Evolutionary conservation across 2,329 filamentous ascomycete genomes (phyloP).

Genomic region (Scedosporium aurantiacum): DNA sequence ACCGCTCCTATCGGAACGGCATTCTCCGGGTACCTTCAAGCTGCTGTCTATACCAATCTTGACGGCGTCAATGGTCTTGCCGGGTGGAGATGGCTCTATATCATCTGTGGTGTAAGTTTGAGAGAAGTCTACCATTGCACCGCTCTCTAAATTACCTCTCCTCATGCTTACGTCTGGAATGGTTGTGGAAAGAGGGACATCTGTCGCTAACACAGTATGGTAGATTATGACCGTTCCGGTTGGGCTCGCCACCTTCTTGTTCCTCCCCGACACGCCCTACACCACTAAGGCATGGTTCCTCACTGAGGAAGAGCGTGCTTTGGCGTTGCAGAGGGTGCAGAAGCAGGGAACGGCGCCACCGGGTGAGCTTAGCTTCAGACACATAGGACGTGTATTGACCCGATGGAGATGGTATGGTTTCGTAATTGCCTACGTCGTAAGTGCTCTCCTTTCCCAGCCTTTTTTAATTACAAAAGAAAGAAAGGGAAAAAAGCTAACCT

Average conservation of each 20-base stretch:
- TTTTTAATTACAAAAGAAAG: not conserved
- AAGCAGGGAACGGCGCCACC: conserved; percentile 3
- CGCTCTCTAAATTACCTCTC: no score
- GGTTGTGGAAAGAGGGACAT: not conserved
- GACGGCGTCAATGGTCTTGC: conserved; percentile 21
- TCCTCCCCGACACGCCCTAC: conserved; percentile 33
- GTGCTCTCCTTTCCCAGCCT: not conserved
- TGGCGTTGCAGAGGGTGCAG: not conserved
- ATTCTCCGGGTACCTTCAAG: conserved; percentile 24
- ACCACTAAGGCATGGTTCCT: conserved; percentile 4
- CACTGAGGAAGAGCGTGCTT: conserved; percentile 2
- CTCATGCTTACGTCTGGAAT: not conserved
- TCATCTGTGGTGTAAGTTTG: conserved; percentile 9
- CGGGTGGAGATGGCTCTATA: conserved; percentile 27
- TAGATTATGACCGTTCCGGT: conserved; percentile 18
- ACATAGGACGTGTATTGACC: not conserved
- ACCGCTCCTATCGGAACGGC: conserved; percentile 37
- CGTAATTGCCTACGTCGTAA: conserved; percentile 4
- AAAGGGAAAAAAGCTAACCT: conserved; percentile 22
- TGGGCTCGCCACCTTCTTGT: conserved; percentile 30
- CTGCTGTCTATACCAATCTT: conserved; percentile 16
- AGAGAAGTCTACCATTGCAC: not conserved
- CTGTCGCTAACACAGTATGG: not conserved
- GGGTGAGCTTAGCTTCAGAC: not conserved
- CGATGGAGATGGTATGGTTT: conserved; percentile 2